Evolutionary conservation across 1,284 basidiomycete genomes (phyloP).

Genomic region (Peniophora sp.): DNA sequence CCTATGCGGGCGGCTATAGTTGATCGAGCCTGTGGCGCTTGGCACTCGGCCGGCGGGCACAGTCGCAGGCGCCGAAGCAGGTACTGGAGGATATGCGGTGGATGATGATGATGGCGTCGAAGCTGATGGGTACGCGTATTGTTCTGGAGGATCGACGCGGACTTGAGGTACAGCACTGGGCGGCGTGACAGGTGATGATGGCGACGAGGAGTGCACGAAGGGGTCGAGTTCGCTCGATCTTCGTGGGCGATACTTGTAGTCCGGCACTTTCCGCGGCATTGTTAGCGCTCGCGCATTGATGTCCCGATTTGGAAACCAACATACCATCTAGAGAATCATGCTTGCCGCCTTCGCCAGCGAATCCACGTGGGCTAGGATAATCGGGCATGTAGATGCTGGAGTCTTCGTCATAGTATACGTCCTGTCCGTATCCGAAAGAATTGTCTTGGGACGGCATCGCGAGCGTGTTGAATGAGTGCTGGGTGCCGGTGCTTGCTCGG

Average conservation of each 20-base stretch:
- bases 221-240: not conserved
- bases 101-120: constrained; percentile 17
- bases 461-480: constrained; percentile 27
- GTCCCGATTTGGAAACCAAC: too few relatives aligned
- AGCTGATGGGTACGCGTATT: not conserved
- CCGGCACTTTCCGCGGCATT: too few relatives aligned
- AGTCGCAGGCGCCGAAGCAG: constrained; percentile 3
- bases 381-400: constrained; percentile 30
- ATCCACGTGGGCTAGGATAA: not conserved
- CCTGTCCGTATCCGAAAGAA: constrained; percentile 7
- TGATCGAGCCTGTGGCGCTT: constrained; percentile 19
- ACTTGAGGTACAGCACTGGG: not conserved
- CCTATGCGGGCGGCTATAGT: constrained; percentile 50
- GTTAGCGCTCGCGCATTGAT: too few relatives aligned
- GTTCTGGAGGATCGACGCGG: not conserved
- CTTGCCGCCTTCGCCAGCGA: not conserved
- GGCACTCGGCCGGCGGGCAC: constrained; percentile 13
- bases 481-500: constrained; percentile 45
- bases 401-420: constrained; percentile 24
- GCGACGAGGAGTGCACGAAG: not conserved
- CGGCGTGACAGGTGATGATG: not conserved
- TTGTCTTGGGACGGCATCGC: constrained; percentile 10
- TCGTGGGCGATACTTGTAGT: not conserved
- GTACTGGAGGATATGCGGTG: constrained; percentile 15
- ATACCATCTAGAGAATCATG: not conserved